Evolutionary conservation across 2,329 filamentous ascomycete species (phyloP).

Genomic region (Paecilomyces niveus): DNA sequence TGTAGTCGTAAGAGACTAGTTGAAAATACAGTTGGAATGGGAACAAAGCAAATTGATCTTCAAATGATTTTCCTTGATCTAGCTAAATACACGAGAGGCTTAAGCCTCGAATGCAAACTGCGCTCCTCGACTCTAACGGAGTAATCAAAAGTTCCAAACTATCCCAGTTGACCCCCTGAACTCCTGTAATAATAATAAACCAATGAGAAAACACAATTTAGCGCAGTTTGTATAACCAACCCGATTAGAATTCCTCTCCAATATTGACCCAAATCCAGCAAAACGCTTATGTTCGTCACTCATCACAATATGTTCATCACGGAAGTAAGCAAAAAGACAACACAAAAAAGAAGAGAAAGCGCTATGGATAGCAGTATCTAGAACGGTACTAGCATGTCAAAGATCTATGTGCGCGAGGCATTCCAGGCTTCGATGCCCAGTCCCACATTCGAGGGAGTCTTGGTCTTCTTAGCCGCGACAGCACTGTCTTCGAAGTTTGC

Average conservation of each 20-base stretch:
- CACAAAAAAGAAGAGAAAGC: constrained; percentile 3
- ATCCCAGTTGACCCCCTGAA: not conserved
- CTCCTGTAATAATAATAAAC: not conserved
- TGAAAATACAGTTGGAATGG: not conserved
- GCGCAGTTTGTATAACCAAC: not conserved
- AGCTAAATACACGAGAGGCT: not conserved
- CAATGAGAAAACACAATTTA: not conserved
- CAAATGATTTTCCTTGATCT: not conserved
- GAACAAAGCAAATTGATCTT: not conserved
- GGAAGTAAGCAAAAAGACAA: not conserved
- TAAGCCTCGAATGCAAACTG: not conserved
- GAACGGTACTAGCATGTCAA: not conserved
- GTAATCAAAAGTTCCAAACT: not conserved
- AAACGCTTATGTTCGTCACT: not conserved
- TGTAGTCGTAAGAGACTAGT: too few species aligned
- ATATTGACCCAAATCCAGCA: not conserved
- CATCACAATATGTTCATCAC: not conserved
- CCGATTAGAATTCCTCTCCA: not conserved
- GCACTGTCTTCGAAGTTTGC: constrained; percentile 26
- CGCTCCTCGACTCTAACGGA: not conserved
- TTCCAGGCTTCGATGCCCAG: constrained; percentile 47
- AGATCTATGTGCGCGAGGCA: constrained; percentile 19
- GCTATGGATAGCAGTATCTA: not conserved
- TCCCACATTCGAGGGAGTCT: constrained; percentile 44
- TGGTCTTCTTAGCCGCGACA: constrained; percentile 43